Conservation (phyloP, 2,329 filamentous ascomycete species). For the Zalaria sp. region DNA sequence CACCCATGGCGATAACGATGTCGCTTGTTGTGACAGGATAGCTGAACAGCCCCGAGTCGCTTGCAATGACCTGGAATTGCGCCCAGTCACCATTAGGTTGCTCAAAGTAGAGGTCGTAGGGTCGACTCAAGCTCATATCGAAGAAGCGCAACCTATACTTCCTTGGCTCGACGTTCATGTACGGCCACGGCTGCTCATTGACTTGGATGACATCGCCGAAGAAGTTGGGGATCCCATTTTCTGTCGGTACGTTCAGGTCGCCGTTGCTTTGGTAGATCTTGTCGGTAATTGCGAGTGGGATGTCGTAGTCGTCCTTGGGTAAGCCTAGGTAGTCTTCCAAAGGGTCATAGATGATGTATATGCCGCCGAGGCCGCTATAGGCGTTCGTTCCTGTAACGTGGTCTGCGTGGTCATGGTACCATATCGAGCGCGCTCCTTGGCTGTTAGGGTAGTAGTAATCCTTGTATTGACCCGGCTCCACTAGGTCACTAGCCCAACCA, state of each 20-base stretch:
- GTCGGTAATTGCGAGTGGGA: conserved; percentile 35
- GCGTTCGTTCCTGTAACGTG: conserved; percentile 37
- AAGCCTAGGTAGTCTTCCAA: conserved; percentile 33
- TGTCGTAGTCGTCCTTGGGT: conserved; percentile 38
- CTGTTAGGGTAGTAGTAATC: conserved; percentile 49
- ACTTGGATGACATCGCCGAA: conserved; percentile 46
- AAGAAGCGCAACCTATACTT: conserved; percentile 45
- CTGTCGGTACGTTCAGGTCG: conserved; percentile 31
- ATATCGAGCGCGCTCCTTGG: conserved; percentile 24
- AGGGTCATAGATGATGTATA: conserved; percentile 40
- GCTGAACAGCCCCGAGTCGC: conserved; percentile 39
- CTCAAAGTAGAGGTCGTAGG: conserved; percentile 37
- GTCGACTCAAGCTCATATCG: conserved; percentile 33
- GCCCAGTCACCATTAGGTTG: conserved; percentile 21
- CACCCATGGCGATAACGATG: conserved; percentile 39
- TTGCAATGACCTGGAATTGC: conserved; percentile 39
- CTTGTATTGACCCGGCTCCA: conserved; percentile 39
- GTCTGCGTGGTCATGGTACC: conserved; percentile 29
- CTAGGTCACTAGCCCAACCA: conserved; percentile 41
- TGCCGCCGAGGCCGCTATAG: conserved; percentile 42
- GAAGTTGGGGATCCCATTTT: conserved; percentile 29
- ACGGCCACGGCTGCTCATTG: conserved; percentile 47
- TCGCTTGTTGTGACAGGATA: conserved; percentile 27
- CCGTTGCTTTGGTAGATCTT: conserved; percentile 40
- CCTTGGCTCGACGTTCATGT: conserved; percentile 41